Conservation (phyloP, 2,329 filamentous ascomycete species). For the Colletotrichum trifolii region DNA sequence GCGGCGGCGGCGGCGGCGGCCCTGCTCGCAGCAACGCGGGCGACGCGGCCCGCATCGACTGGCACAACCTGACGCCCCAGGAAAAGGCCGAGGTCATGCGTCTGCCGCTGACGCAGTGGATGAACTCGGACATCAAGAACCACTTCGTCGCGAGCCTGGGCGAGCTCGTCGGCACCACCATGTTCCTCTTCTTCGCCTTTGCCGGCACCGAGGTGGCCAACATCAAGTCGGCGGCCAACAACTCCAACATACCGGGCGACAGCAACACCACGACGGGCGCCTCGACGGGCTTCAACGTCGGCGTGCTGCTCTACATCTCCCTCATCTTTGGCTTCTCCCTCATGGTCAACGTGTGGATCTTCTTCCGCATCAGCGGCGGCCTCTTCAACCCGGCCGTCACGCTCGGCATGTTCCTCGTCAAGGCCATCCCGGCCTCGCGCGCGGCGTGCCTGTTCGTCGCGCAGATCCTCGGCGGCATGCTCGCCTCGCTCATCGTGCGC, state of each 20-base stretch:
- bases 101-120: constrained; percentile 57
- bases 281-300: constrained; percentile 55
- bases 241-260: constrained; percentile 31
- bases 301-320: constrained; percentile 55
- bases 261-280: constrained; percentile 55
- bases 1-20: not conserved
- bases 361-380: constrained; percentile 57
- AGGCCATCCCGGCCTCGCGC: constrained; percentile 58
- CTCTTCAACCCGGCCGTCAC: constrained; percentile 56
- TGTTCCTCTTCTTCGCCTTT: constrained; percentile 58
- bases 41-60: constrained; percentile 46
- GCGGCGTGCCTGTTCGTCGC: constrained; percentile 59
- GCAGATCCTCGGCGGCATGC: constrained; percentile 61
- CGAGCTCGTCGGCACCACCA: constrained; percentile 54
- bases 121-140: constrained; percentile 59
- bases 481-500: constrained; percentile 54
- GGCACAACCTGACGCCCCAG: constrained; percentile 50
- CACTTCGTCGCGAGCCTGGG: constrained; percentile 51
- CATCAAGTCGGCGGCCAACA: constrained; percentile 46
- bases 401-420: constrained; percentile 62
- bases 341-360: constrained; percentile 60
- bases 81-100: constrained; percentile 57
- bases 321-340: constrained; percentile 56
- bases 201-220: constrained; percentile 54
- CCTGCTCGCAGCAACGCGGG: constrained; percentile 27